These are phyloP conservation scores for Rhododendron mucronatum DNA, from an alignment of 148 eudicot genomes.

Conservation along the genomic window DNA sequence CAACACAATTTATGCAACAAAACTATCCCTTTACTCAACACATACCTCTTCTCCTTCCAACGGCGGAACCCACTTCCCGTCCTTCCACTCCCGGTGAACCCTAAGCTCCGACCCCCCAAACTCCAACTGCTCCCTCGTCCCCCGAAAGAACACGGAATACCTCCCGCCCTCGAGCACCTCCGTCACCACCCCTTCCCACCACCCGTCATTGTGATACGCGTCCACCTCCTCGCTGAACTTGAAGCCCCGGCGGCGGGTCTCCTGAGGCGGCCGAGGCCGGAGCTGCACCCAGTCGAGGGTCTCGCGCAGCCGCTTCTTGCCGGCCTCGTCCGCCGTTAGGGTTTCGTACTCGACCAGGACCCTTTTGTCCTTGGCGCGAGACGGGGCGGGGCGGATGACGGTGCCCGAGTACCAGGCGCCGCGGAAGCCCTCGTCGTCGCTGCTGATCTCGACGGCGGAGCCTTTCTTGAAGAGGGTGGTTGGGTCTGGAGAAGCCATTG, in stretches of 20 bases:
- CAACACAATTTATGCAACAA: background rate
- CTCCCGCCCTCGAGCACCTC: slow-evolving; percentile 24
- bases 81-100: slow-evolving; percentile 77
- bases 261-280: slow-evolving; percentile 63
- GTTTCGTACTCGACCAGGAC: slow-evolving; percentile 61
- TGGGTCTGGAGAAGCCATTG: slow-evolving; percentile 21
- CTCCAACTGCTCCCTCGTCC: slow-evolving; percentile 52
- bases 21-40: background rate
- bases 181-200: slow-evolving; percentile 93
- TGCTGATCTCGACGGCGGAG: slow-evolving; percentile 62
- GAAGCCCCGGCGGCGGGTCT: slow-evolving; percentile 29
- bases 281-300: slow-evolving; percentile 58
- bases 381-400: slow-evolving; percentile 35
- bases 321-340: slow-evolving; percentile 35
- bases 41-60: slow-evolving; percentile 27
- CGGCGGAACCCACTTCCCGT: slow-evolving; percentile 68
- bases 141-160: slow-evolving; percentile 61
- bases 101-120: slow-evolving; percentile 39
- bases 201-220: slow-evolving; percentile 64
- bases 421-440: slow-evolving; percentile 75
- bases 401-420: slow-evolving; percentile 78
- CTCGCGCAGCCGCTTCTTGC: slow-evolving; percentile 42
- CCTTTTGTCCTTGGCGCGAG: slow-evolving; percentile 3
- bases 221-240: slow-evolving; percentile 68
- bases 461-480: slow-evolving; percentile 38